phyloP scores from a whole-genome alignment of 805 yeast genomes.

The Kluyveromyces lactis region DNA sequence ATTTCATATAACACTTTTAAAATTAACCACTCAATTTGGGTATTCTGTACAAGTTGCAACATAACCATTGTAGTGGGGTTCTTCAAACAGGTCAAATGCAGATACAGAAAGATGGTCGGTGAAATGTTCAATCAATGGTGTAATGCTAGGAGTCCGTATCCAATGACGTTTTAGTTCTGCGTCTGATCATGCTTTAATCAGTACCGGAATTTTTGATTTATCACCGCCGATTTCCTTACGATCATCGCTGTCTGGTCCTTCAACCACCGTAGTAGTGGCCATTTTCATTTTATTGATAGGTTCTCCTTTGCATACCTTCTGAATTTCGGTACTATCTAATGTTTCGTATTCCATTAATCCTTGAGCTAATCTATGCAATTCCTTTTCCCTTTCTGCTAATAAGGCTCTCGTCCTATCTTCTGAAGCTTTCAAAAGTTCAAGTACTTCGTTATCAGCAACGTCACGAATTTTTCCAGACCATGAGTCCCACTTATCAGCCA shows the following conservation, averaged over 20 bases:
- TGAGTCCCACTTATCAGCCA: constrained; percentile 85
- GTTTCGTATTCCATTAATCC: constrained; percentile 95
- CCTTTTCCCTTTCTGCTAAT: constrained; percentile 52
- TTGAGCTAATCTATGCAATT: constrained; percentile 80
- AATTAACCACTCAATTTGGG: no score
- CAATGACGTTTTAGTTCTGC: no score
- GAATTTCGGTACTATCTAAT: constrained; percentile 83
- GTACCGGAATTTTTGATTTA: constrained; percentile 25
- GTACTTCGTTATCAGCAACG: constrained; percentile 87
- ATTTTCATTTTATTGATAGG: constrained; percentile 58
- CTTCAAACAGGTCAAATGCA: no score
- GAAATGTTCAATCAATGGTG: no score
- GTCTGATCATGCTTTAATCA: constrained; percentile 19
- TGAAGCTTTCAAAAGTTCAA: constrained; percentile 62
- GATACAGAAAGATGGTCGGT: no score
- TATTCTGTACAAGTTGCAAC: no score
- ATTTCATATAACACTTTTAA: no score
- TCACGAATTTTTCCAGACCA: constrained; percentile 90
- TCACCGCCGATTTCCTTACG: constrained; percentile 32
- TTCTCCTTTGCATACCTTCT: constrained; percentile 76
- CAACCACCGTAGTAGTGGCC: constrained; percentile 68
- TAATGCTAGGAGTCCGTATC: no score
- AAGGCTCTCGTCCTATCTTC: constrained; percentile 72
- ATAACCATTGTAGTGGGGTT: no score
- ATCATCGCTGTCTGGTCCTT: constrained; percentile 40